These are phyloP conservation scores for Malassezia arunalokei DNA, from an alignment of 1,284 basidiomycete genomes.

Conservation along the genomic window DNA sequence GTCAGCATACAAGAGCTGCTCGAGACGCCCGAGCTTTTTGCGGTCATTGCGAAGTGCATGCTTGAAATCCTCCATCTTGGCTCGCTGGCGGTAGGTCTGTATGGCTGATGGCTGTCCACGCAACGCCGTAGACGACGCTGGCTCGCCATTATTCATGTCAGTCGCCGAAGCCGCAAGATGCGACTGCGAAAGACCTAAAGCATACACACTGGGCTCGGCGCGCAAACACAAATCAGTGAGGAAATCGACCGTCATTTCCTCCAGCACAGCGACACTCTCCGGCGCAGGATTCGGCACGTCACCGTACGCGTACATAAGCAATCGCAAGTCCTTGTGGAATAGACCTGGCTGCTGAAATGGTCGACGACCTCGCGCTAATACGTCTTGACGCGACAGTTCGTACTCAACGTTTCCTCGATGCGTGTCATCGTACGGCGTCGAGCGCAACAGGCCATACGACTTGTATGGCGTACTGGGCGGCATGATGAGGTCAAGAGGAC, in stretches of 20 bases:
- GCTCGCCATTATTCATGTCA: not conserved
- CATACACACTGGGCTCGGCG: constrained; percentile 48
- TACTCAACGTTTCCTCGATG: not conserved
- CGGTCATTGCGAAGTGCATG: constrained; percentile 39
- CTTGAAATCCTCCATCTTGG: constrained; percentile 43
- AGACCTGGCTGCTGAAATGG: constrained; percentile 34
- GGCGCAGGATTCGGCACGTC: constrained; percentile 74
- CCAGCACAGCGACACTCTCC: constrained; percentile 79
- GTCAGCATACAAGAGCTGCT: constrained; percentile 43
- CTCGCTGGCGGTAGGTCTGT: constrained; percentile 25
- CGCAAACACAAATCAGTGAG: constrained; percentile 62
- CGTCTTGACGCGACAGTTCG: not conserved
- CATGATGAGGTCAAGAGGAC: not conserved
- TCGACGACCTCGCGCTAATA: constrained; percentile 12
- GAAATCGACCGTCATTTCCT: constrained; percentile 82
- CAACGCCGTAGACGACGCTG: constrained; percentile 2
- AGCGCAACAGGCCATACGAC: not conserved
- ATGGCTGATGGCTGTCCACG: constrained; percentile 7
- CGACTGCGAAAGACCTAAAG: constrained; percentile 26
- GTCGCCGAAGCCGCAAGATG: constrained; percentile 18
- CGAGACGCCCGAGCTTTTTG: constrained; percentile 38
- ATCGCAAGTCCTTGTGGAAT: constrained; percentile 51
- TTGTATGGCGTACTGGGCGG: constrained; percentile 5
- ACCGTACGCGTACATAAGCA: constrained; percentile 88
- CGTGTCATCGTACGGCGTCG: constrained; percentile 8